Conservation (phyloP, 306 rosid species). For the Erythrophleum fordii region DNA sequence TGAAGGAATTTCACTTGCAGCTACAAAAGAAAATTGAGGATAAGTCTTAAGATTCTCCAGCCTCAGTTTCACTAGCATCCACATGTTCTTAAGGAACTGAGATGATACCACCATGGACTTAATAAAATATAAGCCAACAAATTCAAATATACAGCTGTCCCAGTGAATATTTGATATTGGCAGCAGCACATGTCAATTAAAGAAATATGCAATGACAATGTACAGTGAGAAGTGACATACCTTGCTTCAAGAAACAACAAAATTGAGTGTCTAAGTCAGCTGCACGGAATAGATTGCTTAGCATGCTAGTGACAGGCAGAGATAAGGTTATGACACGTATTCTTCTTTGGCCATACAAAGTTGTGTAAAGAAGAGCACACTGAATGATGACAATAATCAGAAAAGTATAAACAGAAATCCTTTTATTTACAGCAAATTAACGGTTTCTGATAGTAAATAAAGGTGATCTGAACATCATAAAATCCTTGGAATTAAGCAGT, state of each 20-base stretch:
- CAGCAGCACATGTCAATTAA: neutral
- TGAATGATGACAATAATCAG: slow-evolving; percentile 44
- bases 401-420: slow-evolving; percentile 30
- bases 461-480: slow-evolving; percentile 17
- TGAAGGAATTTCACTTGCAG: slow-evolving; percentile 82
- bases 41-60: slow-evolving; percentile 25
- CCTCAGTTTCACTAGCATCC: slow-evolving; percentile 14
- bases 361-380: slow-evolving; percentile 99
- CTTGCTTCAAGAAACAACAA: slow-evolving; percentile 96
- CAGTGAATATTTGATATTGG: slow-evolving; percentile 22
- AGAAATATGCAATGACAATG: slow-evolving; percentile 1
- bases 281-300: slow-evolving; percentile 91
- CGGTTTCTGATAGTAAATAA: slow-evolving; percentile 13
- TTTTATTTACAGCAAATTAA: slow-evolving; percentile 10
- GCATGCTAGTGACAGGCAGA: slow-evolving; percentile 95
- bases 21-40: slow-evolving; percentile 52
- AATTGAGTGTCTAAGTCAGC: slow-evolving; percentile 98
- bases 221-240: slow-evolving; percentile 49
- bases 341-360: slow-evolving; percentile 91
- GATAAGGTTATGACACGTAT: slow-evolving; percentile 88
- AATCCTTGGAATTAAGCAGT: slow-evolving; percentile 28
- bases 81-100: slow-evolving; percentile 14
- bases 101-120: slow-evolving; percentile 26
- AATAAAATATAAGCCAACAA: neutral
- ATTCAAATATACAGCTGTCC: slow-evolving; percentile 17